Base-by-base conservation (phyloP, 1,284 basidiomycete genomes). In the Inonotus obliquus region DNA sequence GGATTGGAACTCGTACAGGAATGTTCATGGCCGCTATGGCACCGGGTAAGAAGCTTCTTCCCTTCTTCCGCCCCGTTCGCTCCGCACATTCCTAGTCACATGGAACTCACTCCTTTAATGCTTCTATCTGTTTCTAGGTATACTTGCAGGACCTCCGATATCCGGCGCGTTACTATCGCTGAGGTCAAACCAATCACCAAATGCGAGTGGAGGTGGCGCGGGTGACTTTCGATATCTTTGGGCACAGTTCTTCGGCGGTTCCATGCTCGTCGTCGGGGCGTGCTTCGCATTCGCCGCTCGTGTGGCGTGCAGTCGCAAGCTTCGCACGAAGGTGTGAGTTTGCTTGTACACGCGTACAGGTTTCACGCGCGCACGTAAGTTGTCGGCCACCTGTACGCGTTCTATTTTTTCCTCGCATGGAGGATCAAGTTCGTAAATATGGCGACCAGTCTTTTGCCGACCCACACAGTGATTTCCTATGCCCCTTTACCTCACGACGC, bases 1-100 rank as follows among this genome's bases (percentile, higher is more conserved):
- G 52, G 45, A 64, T 64, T 7, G 63, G 63, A 21, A 54, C 60
- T 17, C 63, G 63, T 14, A 64, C 63, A 13, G 63, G 63, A 14
- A 64, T 64, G 63, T 64, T 64, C 49, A 64, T 59, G 59, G 60
- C 60, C 25, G 56, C 59, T 11, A 61, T 64, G 60, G 59, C 63
- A 23, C 63, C 63, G 5, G 63, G 60, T 60, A 17, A 37, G 58
- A 21, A 23, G 23, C 54, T 39, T 21, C 38, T 29, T n/a, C 19
- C 32, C 29, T 23, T 57, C 19, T 21, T 39, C 41, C 17, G 17
- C 41, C n/a, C 41, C 41, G 29, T 21, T 25, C 52, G 6, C 52
- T 37, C 19, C 32, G 35, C 29, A 29, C 35, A 25, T 54, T 17
- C 17, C 32, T 49, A 21, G 25, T n/a, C 29, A 41, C 41, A 29